Evolutionary conservation across 2,329 filamentous ascomycete species (phyloP), one percentile per base, ranked within the genome.

Genomic region (Cadophora gregata): DNA sequence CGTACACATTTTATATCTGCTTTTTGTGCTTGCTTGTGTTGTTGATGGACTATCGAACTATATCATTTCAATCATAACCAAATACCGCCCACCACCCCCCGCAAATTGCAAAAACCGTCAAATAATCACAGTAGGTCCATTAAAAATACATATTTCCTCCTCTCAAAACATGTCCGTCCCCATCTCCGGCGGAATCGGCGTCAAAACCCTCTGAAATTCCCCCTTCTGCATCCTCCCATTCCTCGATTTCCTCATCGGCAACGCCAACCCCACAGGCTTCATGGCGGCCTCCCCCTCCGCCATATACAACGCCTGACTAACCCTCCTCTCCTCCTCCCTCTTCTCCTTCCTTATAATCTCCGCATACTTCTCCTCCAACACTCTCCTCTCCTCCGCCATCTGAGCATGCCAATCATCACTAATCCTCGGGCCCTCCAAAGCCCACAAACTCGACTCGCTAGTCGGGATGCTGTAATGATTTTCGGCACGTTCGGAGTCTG

Each of bases 331-430:
- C 29, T 51, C 36, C 10, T 29, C 36, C 16, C 9, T 42, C 21
- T 10, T 51, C 21, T 14, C 25, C 9, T 63, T 50, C 36, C 10
- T 56, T 12, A 19, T 19, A 31, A 27, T 29, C 36, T 42, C 48
- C 33, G 14, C 27, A 55, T 29, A 19, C 21, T 10, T 63, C 29
- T 51, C 8, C n/a, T 16, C 33, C 24, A 21, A 21, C 12, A 27
- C 63, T 29, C 12, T 36, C 19, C 14, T 45, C 27, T 55, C 59
- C 24, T 31, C 25, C 58, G 12, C 36, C 19, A 25, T 36, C 25
- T 27, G n/a, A n/a, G n/a, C 25, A 29, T 55, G 21, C 16, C 33
- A 25, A n/a, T 67, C 55, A 38, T 67, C 62, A 53, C 65, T 67
- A n/a, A 25, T 12, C 51, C 62, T 31, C n/a, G 56, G 56, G 5